Evolutionary conservation across 192 early-diverging fungal species (phyloP).

Genomic region (Powellomyces hirtus): DNA sequence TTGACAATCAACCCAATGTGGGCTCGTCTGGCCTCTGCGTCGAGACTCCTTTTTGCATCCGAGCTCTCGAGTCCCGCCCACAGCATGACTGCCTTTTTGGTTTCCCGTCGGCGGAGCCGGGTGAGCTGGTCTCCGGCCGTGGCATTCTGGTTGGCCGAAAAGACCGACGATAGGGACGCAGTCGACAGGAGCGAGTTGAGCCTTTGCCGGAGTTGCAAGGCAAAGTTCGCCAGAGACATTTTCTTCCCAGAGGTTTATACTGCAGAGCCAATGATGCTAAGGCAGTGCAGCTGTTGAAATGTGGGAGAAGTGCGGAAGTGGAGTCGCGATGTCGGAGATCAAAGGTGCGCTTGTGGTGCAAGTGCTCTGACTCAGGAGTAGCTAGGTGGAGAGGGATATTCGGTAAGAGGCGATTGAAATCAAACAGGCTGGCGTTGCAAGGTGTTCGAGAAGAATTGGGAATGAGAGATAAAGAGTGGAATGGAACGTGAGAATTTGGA

Average conservation of each 20-base stretch:
- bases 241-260: too few relatives aligned
- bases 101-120: background rate
- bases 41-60: too few relatives aligned
- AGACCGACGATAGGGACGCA: background rate
- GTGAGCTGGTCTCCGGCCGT: slow-evolving; percentile 8
- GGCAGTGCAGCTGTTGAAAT: background rate
- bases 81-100: background rate
- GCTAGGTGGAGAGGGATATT: background rate
- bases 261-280: background rate
- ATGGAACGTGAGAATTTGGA: background rate
- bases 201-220: slow-evolving; percentile 22
- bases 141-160: background rate
- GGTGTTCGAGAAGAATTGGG: background rate
- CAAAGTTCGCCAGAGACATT: slow-evolving; percentile 8
- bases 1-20: slow-evolving; percentile 25
- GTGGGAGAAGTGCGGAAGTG: background rate
- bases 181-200: slow-evolving; percentile 2
- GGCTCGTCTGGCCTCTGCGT: background rate
- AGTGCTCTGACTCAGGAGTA: background rate
- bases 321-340: background rate
- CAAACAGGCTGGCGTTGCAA: background rate
- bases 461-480: background rate
- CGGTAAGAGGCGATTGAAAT: background rate
- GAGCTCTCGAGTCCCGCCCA: slow-evolving; percentile 9
- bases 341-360: background rate